A percentile compares a stretch with the other conserved stretches of the same genome.
These are phyloP conservation scores for Apiotrichum akiyoshidainum DNA, from an alignment of 1,284 basidiomycete species.

Conservation along the genomic window DNA sequence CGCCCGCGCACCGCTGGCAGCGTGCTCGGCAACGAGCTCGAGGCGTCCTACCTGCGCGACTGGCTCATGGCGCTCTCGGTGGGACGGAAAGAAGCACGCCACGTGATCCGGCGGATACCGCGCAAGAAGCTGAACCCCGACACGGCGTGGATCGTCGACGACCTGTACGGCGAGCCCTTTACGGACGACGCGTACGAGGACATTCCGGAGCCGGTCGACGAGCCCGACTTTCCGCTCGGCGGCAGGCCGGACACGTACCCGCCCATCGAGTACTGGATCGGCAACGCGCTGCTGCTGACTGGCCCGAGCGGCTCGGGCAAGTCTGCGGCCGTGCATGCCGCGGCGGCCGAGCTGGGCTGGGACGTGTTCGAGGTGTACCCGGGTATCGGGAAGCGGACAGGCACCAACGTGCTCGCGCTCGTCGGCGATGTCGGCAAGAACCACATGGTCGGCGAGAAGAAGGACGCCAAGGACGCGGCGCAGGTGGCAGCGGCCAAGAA, in stretches of 20 bases:
- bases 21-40: conserved; percentile 75
- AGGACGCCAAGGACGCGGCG: conserved; percentile 6
- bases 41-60: conserved; percentile 70
- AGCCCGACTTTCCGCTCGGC: conserved; percentile 22
- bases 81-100: conserved; percentile 48
- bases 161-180: conserved; percentile 34
- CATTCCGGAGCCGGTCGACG: conserved; percentile 24
- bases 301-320: conserved; percentile 88
- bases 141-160: conserved; percentile 49
- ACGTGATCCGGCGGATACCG: conserved; percentile 29
- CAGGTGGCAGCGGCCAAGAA: background rate
- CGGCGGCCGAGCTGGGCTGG: conserved; percentile 88
- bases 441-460: conserved; percentile 61
- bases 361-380: conserved; percentile 96
- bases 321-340: conserved; percentile 87
- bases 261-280: conserved; percentile 52
- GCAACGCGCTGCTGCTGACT: conserved; percentile 77
- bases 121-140: conserved; percentile 24
- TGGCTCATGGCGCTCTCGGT: conserved; percentile 75
- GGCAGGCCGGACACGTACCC: conserved; percentile 31
- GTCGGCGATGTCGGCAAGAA: conserved; percentile 93
- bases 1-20: conserved; percentile 68
- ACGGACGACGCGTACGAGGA: conserved; percentile 25
- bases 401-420: conserved; percentile 70
- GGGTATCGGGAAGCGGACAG: conserved; percentile 83